A percentile compares a stretch with the other conserved stretches of the same genome.
Evolutionary conservation across 345 rosid species (phyloP).

Genomic region (Psidium friedrichsthalianum): DNA sequence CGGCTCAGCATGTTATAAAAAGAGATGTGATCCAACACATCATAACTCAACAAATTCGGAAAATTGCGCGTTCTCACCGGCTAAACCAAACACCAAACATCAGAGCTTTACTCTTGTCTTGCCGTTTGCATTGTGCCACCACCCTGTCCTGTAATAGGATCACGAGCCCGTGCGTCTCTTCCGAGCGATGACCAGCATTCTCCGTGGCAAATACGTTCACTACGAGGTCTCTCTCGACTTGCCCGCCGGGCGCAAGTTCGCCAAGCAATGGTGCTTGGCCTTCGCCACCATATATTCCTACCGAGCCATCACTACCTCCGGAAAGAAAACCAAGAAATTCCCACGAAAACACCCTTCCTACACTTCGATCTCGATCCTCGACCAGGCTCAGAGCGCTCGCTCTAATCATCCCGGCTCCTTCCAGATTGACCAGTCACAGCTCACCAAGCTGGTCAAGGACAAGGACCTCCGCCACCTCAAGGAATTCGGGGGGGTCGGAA

Average conservation of each 20-base stretch:
- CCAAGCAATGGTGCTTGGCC: conserved; percentile 42
- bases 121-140: not conserved
- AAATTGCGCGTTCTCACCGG: not conserved
- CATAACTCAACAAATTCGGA: not conserved
- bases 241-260: conserved; percentile 16
- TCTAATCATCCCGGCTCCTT: conserved; percentile 16
- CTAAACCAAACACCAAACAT: not conserved
- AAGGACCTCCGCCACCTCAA: conserved; percentile 21
- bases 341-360: not conserved
- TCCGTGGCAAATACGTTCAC: not conserved
- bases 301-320: conserved; percentile 5
- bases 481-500: conserved; percentile 28
- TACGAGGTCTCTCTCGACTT: conserved; percentile 11
- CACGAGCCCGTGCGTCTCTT: not conserved
- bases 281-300: conserved; percentile 37
- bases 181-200: not conserved
- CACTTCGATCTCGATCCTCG: conserved; percentile 4
- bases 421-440: conserved; percentile 15
- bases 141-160: not conserved
- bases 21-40: too few relatives aligned
- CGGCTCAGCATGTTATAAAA: too few relatives aligned
- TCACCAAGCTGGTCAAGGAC: conserved; percentile 31
- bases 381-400: conserved; percentile 38
- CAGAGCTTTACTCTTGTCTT: not conserved
- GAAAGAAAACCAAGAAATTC: not conserved